A percentile compares a stretch with the other conserved stretches of the same genome.
These are phyloP conservation scores for Gelatoporia subvermispora DNA, from an alignment of 768 basidiomycete genomes.

Conservation along the genomic window DNA sequence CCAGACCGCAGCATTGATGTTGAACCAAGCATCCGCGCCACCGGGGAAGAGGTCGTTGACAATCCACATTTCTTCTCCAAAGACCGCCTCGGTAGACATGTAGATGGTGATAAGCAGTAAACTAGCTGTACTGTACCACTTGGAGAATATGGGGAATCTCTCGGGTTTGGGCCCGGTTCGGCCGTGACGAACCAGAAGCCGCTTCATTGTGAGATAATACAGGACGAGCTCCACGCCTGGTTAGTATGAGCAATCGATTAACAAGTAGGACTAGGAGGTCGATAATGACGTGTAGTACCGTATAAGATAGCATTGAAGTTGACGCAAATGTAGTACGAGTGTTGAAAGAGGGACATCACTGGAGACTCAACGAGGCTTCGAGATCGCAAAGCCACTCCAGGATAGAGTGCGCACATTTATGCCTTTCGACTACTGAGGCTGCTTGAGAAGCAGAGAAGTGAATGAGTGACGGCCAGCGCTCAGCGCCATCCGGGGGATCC, in stretches of 20 bases:
- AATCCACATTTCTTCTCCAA: slow-evolving; percentile 34
- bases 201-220: slow-evolving; percentile 21
- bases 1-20: slow-evolving; percentile 21
- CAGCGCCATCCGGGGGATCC: too few species aligned
- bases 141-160: slow-evolving; percentile 4
- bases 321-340: slow-evolving; percentile 9
- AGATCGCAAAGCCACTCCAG: too few species aligned
- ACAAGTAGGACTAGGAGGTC: neutral
- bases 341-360: too few species aligned
- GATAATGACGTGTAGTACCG: slow-evolving; percentile 1
- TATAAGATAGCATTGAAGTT: slow-evolving; percentile 14
- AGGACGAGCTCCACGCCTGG: slow-evolving; percentile 24
- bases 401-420: too few species aligned
- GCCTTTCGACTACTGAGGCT: too few species aligned
- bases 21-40: slow-evolving; percentile 31
- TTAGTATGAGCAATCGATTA: neutral
- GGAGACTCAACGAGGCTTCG: too few species aligned
- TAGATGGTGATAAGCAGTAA: slow-evolving; percentile 30
- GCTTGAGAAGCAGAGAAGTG: too few species aligned
- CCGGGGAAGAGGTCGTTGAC: slow-evolving; percentile 27
- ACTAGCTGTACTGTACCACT: slow-evolving; percentile 22
- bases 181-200: slow-evolving; percentile 8
- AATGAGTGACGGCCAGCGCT: too few species aligned
- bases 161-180: neutral
- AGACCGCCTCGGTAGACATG: slow-evolving; percentile 22